These are phyloP conservation scores for Cercospora zeina DNA, from an alignment of 2,329 filamentous ascomycete species.

Conservation along the genomic window DNA sequence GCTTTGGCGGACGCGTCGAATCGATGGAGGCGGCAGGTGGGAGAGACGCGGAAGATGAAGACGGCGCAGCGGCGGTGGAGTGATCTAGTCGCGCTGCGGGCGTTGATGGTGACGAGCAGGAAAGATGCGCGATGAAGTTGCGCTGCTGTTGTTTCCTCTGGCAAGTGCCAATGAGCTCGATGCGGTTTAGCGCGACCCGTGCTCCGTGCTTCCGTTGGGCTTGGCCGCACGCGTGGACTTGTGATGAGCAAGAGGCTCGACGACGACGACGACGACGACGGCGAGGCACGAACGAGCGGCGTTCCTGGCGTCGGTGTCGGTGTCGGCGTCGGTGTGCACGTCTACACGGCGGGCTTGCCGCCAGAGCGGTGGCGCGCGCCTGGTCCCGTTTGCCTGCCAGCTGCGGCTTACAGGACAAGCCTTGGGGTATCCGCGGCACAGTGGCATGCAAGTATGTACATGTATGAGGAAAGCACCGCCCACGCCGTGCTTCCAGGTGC, in stretches of 20 bases:
- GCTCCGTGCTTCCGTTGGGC: background rate
- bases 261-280: background rate
- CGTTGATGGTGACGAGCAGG: background rate
- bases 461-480: too few species aligned
- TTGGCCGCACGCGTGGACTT: background rate
- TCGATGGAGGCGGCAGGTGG: background rate
- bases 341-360: background rate
- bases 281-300: background rate
- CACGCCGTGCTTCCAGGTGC: too few species aligned
- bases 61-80: background rate
- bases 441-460: background rate
- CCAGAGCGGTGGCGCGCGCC: background rate
- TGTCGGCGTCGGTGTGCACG: background rate
- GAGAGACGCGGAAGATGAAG: background rate
- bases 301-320: background rate
- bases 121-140: background rate
- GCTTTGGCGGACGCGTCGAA: conserved; percentile 4
- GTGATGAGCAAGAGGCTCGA: too few species aligned
- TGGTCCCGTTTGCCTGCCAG: background rate
- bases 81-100: background rate
- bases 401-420: background rate
- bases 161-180: background rate
- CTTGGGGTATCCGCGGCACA: too few species aligned
- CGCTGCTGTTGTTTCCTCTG: conserved; percentile 3
- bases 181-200: background rate